A percentile compares a stretch with the other conserved stretches of the same genome.
Conservation (phyloP, 768 basidiomycete genomes). For the Sporobolomyces pararoseus region DNA sequence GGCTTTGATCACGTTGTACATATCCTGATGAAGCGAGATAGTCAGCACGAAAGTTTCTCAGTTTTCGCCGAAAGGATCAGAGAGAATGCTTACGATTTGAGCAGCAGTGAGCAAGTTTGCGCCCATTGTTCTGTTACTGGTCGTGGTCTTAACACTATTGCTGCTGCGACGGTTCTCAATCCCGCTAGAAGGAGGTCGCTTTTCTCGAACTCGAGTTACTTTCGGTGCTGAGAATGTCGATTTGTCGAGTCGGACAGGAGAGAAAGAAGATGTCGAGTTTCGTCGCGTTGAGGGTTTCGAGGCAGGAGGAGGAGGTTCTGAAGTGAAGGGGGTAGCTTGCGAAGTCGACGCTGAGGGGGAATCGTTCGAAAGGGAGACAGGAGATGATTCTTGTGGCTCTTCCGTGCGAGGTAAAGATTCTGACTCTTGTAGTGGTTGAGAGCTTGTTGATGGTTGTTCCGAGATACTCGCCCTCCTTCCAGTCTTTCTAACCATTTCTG, state of each 20-base stretch:
- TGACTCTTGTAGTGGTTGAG: neutral
- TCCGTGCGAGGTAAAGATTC: conserved; percentile 11
- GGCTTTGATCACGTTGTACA: conserved; percentile 1
- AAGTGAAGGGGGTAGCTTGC: neutral
- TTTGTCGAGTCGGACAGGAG: neutral
- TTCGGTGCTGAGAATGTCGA: neutral
- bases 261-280: conserved; percentile 35
- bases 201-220: conserved; percentile 5
- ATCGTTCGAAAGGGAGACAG: neutral
- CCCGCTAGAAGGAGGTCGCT: conserved; percentile 6
- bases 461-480: conserved; percentile 28
- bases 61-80: neutral
- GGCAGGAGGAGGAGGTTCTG: conserved; percentile 2
- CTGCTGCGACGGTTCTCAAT: too few relatives aligned
- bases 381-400: neutral
- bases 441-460: too few relatives aligned
- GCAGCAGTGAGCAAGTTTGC: too few relatives aligned
- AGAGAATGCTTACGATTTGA: too few relatives aligned
- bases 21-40: neutral
- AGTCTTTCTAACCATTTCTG: conserved; percentile 12
- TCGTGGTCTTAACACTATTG: too few relatives aligned
- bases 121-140: too few relatives aligned
- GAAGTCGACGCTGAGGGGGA: too few relatives aligned
- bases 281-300: conserved; percentile 17
- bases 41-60: neutral